Base-by-base conservation (phyloP, 331 rosid species). In the Quercus phellos region DNA sequence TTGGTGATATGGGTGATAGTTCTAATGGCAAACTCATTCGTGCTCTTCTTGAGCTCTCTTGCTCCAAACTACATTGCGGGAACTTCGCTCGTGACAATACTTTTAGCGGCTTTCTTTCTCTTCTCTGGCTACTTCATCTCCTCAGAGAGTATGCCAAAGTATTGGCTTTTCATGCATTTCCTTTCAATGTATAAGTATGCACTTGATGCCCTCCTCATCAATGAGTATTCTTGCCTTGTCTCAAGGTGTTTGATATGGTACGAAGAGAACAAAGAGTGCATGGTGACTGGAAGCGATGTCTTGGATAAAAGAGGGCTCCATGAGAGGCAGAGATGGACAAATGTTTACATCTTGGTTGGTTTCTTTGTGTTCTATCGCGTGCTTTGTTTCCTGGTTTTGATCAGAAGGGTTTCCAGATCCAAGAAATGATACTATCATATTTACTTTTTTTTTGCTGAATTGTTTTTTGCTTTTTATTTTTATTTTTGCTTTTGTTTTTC, bases 41-140 rank as follows among this genome's bases (percentile, higher is more conserved):
- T 92, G 1, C 87, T 94, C 0, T 89, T 94, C 80, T 73, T 92
- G 63, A 90, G 98, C 79, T 92, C 98, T 14, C 74, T 94, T 14
- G 97, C 98, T 0, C 98, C 98, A 0, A 94, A 92, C 78, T 94
- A 88, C 88, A 94, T 94, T 7, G 85, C 97, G 6, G 98, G 98
- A 0, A 92, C 94, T 14, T 92, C 98, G 4, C 96, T 92, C 0
- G 80, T 94, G 63, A 90, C 98, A 0, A 81, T 90, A 51, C 83
- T 92, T 71, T 89, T 94, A 0, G 98, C 88, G 1, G 96, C 92
- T 3, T 94, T 89, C 77, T 94, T 92, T 50, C 88, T 94, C 1
- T 94, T 94, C 80, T 92, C 94, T 0, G 98, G 98, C 0, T 94
- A 94, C 79, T 94, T 94, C 74, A 90, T 89, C 51, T 85, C 96